Base-by-base conservation (phyloP, 257 asterid species). In the Dorcoceras hygrometricum region DNA sequence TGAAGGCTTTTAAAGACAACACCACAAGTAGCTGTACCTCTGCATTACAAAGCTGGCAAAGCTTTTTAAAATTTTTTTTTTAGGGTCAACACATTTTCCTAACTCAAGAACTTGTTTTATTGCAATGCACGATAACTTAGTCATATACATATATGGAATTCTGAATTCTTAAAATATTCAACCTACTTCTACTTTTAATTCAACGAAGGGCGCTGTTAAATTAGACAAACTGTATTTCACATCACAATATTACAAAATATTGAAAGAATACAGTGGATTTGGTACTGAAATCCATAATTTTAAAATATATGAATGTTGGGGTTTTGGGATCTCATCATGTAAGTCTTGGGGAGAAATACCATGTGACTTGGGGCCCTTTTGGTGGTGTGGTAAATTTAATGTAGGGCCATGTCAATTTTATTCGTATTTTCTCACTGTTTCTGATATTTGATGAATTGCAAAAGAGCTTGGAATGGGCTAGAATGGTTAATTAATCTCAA, bases 31-130 rank as follows among this genome's bases (percentile, higher is more conserved):
- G 64, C 73, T 73, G 77, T 67, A 66, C 57, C 63, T 73, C 68
- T 65, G 65, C 63, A 48, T 72, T 29, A 50, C 50, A 73, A 46
- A 73, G 77, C 62, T 73, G 72, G 72, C 72, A 73, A 23, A n/a
- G 28, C 10, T 55, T 57, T 11, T 20, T 43, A 26, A 26, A n/a
- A n/a, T 46, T 18, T 22, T 34, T 34, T 43, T 43, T 46, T 46
- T 16, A 16, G 18, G 66, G 71, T 57, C 71, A 64, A 64, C 34
- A 64, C 22, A 23, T 57, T 55, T 71, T n/a, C 56, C 54, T 31
- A 14, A 51, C 62, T 60, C 24, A 6, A 23, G n/a, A n/a, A 19
- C 68, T 60, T 50, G 20, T 70, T 62, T 70, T 70, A 63, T 54
- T 70, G 57, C 22, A 5, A 19, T 70, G 51, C 22, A 8, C 19